Evolutionary conservation across 495 filamentous ascomycete genomes (phyloP).

Genomic region (Niebla homalea): DNA sequence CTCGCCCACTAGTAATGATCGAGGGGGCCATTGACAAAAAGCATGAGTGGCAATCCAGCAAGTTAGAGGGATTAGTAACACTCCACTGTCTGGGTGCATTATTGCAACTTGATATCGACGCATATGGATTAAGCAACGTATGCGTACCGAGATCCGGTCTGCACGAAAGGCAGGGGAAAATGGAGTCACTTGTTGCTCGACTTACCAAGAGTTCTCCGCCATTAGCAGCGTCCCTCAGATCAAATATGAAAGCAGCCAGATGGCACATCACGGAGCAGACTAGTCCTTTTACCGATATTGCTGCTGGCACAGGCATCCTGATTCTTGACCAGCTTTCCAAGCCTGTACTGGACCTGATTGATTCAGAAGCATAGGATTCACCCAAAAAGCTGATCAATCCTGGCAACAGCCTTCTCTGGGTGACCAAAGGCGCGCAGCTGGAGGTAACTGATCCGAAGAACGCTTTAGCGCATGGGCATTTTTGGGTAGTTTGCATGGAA

Average conservation of each 20-base stretch:
- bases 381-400: constrained; percentile 13
- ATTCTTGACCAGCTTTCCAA: constrained; percentile 17
- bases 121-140: no score
- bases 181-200: background rate
- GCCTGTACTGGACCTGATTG: constrained; percentile 9
- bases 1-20: no score
- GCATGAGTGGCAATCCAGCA: no score
- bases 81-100: no score
- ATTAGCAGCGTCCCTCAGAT: no score
- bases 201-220: background rate
- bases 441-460: constrained; percentile 20
- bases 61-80: no score
- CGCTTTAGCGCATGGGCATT: constrained; percentile 20
- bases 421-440: constrained; percentile 21
- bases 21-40: no score
- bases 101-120: no score
- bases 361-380: constrained; percentile 12
- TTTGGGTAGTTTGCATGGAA: constrained; percentile 20
- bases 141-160: no score
- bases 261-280: constrained; percentile 4
- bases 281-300: background rate
- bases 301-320: constrained; percentile 11
- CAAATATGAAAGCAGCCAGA: background rate
- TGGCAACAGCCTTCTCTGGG: constrained; percentile 20
- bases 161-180: no score